Evolutionary conservation across 192 early-diverging fungal genomes (phyloP), one percentile per base, ranked within the genome.

Genomic region (Mortierella hygrophila): DNA sequence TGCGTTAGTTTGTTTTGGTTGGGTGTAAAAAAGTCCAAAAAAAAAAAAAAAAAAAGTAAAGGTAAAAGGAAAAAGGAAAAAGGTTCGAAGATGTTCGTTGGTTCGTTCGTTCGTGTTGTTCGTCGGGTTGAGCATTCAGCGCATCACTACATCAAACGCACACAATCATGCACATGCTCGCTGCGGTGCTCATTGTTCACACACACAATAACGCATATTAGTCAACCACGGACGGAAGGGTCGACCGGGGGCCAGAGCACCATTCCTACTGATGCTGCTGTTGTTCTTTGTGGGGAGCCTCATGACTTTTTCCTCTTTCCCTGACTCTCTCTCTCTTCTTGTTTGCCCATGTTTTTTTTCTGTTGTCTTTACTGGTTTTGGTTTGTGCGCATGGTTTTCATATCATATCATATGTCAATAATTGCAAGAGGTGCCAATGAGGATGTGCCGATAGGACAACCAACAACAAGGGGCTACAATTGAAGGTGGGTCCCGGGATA

Each of bases 371-470:
- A 15, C 49, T 65, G 60, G 23, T 29, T 63, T 26, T 63, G 60
- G 26, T 32, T 63, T 63, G 60, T 65, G 60, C 10, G 60, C 26
- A 65, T 32, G 60, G 60, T 26, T 60, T 60, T 60, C n/a, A 60
- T 60, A 60, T 60, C n/a, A 60, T 60, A 60, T 60, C 60, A 65
- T 32, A 65, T 65, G 60, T 32, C 29, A 65, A 60, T 29, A 15
- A 32, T 15, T 65, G 26, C 60, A 65, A 32, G 10, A 32, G 21
- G 55, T 3, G 26, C n/a, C 13, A 65, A 32, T 29, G 9, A 23
- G 60, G 29, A 65, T 57, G 23, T 35, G 60, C 60, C 11, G 60
- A 35, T 65, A 65, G 60, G 29, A 65, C 26, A 13, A 32, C 0
- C 11, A 32, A 32, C 60, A 32, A 65, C 26, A 32, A 65, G 26